These are phyloP conservation scores for Neonectria coccinea DNA, from an alignment of 2,329 filamentous ascomycete genomes.

Conservation along the genomic window DNA sequence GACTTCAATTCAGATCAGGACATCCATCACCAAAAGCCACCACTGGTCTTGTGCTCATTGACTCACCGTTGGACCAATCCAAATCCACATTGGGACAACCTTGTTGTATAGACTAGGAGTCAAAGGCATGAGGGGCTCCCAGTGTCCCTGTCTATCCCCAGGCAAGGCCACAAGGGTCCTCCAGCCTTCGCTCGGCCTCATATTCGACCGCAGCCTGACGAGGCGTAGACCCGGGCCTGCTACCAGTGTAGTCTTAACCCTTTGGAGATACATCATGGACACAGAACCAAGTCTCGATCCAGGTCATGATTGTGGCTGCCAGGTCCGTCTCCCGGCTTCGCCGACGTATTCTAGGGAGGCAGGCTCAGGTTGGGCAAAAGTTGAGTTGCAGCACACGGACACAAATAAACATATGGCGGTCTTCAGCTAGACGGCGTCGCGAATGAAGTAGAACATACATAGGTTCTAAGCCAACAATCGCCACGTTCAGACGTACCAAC, in stretches of 20 bases:
- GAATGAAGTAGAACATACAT: not conserved
- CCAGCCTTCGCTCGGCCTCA: not conserved
- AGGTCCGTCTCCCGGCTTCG: not conserved
- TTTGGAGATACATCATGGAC: not conserved
- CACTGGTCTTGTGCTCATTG: not conserved
- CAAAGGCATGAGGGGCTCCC: not conserved
- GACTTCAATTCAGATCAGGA: not conserved
- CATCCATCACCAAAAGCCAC: not conserved
- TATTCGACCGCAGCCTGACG: not conserved
- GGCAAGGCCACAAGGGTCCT: not conserved
- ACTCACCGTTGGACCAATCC: not conserved
- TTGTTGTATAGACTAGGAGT: not conserved
- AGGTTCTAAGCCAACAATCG: not conserved
- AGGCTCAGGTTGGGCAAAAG: not conserved
- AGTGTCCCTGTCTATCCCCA: not conserved
- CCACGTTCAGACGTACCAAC: not conserved
- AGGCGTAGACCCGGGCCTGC: not conserved
- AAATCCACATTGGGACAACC: not conserved
- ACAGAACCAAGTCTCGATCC: not conserved
- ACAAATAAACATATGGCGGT: not conserved
- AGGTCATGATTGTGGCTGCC: not conserved
- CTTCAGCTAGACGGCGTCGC: not conserved
- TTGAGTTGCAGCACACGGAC: not conserved
- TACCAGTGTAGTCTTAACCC: not conserved
- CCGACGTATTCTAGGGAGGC: not conserved